These are phyloP conservation scores for Yamadazyma dushanensis DNA, from an alignment of 1,139 yeast genomes.

Conservation along the genomic window DNA sequence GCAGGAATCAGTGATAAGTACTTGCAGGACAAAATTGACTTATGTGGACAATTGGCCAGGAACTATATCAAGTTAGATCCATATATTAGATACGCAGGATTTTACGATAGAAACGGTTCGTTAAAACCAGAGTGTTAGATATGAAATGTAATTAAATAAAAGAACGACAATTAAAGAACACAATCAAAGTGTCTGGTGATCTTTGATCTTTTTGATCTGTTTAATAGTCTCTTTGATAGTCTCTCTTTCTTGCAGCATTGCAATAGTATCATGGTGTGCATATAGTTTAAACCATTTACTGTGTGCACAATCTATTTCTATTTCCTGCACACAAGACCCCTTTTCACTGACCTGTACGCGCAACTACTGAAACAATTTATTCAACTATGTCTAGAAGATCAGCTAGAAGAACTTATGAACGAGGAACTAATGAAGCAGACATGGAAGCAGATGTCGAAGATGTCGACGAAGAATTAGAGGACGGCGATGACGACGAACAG, in stretches of 20 bases:
- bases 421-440: slow-evolving; percentile 12
- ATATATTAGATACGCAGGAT: slow-evolving; percentile 38
- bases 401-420: slow-evolving; percentile 14
- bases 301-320: too few relatives aligned
- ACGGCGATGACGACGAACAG: slow-evolving; percentile 49
- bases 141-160: too few relatives aligned
- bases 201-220: not conserved
- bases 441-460: slow-evolving; percentile 49
- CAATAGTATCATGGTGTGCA: too few relatives aligned
- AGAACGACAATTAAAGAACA: too few relatives aligned
- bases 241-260: too few relatives aligned
- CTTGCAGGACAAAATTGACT: slow-evolving; percentile 39
- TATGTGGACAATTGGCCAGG: slow-evolving; percentile 28
- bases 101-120: slow-evolving; percentile 39
- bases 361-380: too few relatives aligned
- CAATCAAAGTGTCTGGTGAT: too few relatives aligned
- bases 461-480: slow-evolving; percentile 9
- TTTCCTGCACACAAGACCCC: too few relatives aligned
- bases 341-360: too few relatives aligned
- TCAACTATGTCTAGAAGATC: slow-evolving; percentile 14
- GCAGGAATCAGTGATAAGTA: slow-evolving; percentile 40
- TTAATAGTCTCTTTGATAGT: not conserved
- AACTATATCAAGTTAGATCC: slow-evolving; percentile 42
- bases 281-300: too few relatives aligned
- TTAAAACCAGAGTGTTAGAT: slow-evolving; percentile 7